These are phyloP conservation scores for Lumnitzera littorea DNA, from an alignment of 345 rosid genomes.

Conservation along the genomic window DNA sequence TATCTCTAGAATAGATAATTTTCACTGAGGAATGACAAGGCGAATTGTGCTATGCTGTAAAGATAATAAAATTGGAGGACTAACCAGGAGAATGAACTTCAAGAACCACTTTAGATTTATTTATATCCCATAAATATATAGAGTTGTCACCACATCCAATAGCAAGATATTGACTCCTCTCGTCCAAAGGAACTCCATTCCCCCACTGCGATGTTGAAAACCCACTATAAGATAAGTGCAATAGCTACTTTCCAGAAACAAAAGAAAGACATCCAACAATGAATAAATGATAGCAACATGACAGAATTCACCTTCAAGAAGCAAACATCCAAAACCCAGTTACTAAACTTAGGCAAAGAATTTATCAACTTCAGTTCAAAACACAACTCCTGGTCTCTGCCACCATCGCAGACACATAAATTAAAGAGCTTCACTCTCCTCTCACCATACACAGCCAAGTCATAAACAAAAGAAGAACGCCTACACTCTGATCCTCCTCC, in stretches of 20 bases:
- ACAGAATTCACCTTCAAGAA: constrained; percentile 49
- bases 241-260: background rate
- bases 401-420: constrained; percentile 18
- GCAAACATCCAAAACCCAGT: constrained; percentile 74
- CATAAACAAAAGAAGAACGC: constrained; percentile 18
- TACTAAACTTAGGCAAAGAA: constrained; percentile 63
- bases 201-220: constrained; percentile 23
- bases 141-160: constrained; percentile 86
- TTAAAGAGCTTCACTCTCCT: constrained; percentile 62
- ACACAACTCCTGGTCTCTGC: constrained; percentile 11
- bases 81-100: constrained; percentile 75
- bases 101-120: constrained; percentile 35
- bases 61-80: background rate
- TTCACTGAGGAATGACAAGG: no score
- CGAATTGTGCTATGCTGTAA: no score
- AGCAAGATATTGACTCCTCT: constrained; percentile 42
- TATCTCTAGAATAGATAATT: no score
- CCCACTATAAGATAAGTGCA: background rate
- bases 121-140: constrained; percentile 52
- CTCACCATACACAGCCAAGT: constrained; percentile 59
- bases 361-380: constrained; percentile 34
- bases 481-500: constrained; percentile 8
- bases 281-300: background rate
- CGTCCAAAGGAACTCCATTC: constrained; percentile 15
- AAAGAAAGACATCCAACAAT: background rate